Evolutionary conservation across 1,139 yeast genomes (phyloP).

Genomic region (Trichomonascaceae sp.): DNA sequence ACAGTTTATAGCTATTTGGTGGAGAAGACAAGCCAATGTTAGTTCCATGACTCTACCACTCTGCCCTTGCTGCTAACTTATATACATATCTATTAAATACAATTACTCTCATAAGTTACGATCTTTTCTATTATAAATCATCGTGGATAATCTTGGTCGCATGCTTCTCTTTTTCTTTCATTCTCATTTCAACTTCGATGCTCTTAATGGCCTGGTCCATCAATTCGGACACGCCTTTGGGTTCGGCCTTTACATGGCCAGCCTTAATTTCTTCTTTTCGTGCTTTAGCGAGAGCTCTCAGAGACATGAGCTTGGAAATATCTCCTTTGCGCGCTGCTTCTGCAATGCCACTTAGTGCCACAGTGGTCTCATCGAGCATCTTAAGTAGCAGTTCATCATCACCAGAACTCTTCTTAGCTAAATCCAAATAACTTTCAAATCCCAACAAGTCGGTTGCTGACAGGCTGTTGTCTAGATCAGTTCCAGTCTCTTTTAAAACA

Average conservation of each 20-base stretch:
- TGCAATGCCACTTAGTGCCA: background rate
- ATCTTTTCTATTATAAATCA: conserved; percentile 12
- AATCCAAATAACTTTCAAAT: background rate
- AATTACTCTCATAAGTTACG: background rate
- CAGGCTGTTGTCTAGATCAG: background rate
- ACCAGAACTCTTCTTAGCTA: background rate
- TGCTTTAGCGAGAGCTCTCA: conserved; percentile 1
- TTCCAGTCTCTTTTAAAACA: background rate
- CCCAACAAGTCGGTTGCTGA: background rate
- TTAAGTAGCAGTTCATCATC: background rate
- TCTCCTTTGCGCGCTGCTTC: conserved; percentile 1
- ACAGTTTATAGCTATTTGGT: conserved; percentile 51
- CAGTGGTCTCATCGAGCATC: background rate
- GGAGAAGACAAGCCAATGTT: conserved; percentile 40
- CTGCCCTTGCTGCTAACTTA: conserved; percentile 29
- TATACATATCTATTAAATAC: conserved; percentile 3
- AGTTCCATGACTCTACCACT: conserved; percentile 24
- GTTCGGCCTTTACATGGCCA: background rate
- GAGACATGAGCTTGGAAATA: background rate
- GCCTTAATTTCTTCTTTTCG: conserved; percentile 3
- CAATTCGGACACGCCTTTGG: background rate
- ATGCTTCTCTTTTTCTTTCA: background rate
- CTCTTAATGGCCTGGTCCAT: conserved; percentile 6
- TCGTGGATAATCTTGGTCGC: conserved; percentile 11
- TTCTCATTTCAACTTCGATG: conserved; percentile 3